These are phyloP conservation scores for Penium margaritaceum DNA, from an alignment of 139 green algal species.

Conservation along the genomic window DNA sequence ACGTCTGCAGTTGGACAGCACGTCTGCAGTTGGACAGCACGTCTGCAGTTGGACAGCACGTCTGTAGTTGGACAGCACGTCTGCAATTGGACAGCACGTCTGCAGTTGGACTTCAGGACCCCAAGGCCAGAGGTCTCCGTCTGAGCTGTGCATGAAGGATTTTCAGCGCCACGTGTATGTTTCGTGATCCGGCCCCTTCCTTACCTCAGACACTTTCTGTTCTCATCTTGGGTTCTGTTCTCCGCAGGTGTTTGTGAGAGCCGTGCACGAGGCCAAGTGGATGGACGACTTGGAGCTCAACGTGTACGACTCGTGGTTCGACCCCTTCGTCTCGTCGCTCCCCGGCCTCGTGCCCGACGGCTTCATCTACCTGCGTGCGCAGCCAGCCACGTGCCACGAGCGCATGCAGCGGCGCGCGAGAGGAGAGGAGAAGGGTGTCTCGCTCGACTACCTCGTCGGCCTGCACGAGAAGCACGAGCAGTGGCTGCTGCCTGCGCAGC, in stretches of 20 bases:
- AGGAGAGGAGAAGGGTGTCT: slow-evolving; percentile 47
- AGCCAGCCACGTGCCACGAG: slow-evolving; percentile 67
- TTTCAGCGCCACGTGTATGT: too few relatives aligned
- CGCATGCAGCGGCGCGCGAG: slow-evolving; percentile 54
- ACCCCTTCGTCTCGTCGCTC: slow-evolving; percentile 43
- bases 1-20: too few relatives aligned
- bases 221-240: too few relatives aligned
- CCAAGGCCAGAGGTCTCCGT: too few relatives aligned
- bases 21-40: too few relatives aligned
- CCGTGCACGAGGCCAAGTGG: slow-evolving; percentile 68
- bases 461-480: slow-evolving; percentile 87
- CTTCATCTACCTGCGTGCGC: slow-evolving; percentile 84
- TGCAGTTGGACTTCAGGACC: too few relatives aligned
- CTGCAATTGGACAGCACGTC: too few relatives aligned
- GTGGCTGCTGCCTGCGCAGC: slow-evolving; percentile 62
- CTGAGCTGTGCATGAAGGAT: too few relatives aligned
- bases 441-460: slow-evolving; percentile 67
- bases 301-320: slow-evolving; percentile 77
- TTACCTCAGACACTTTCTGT: too few relatives aligned
- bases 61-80: too few relatives aligned
- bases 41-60: too few relatives aligned
- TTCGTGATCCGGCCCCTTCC: too few relatives aligned
- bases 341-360: slow-evolving; percentile 76
- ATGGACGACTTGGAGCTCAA: slow-evolving; percentile 79
- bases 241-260: slow-evolving; percentile 83